Base-by-base conservation (phyloP, 2,329 filamentous ascomycete species). In the Epichloe uncinata region DNA sequence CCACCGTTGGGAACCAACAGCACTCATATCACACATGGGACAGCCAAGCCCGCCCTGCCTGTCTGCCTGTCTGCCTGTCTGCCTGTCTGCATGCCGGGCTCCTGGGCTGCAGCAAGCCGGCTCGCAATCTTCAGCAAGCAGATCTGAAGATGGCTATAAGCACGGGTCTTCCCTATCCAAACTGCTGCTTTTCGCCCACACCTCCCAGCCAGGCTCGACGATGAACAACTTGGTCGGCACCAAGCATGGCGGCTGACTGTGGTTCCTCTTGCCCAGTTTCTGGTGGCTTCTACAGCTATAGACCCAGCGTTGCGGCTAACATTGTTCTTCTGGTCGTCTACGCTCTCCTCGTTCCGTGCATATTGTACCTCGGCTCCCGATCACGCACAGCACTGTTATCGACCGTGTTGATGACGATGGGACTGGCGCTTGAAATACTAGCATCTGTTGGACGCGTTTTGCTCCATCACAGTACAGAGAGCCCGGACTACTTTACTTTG, bases 401-500 rank as follows among this genome's bases (percentile, higher is more conserved):
- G 2, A 60, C 62, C 2, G 57, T 63, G 2, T 54, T 77, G 48
- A 59, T 66, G 3, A 61, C 62, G 0, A 73, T 4, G 4, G 26
- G 72, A 2, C 59, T 75, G 13, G 52, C 67, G 5, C 53, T 75
- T 8, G 71, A 74, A 52, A 60, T 71, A 7, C 37, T 74, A 42
- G 72, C 72, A 13, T 76, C 75, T 52, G 60, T 68, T 13, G 73
- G 71, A 4, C 67, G 70, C 37, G 50, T 76, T 6, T 57, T 75
- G 33, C 64, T 75, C 12, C 63, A 64, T 41, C 59, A 56, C 7
- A 55, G 63, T 30, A 57, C 58, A 8, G 60, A 61, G 38, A 66
- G 59, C 51, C 61, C 63, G 45, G 57, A 59, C 3, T 66, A 61
- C 51, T 74, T 75, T 53, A 60, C 66, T 11, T 54, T 77, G 4